phyloP scores from a whole-genome alignment of 306 rosid genomes.

The Castanopsis chinensis region DNA sequence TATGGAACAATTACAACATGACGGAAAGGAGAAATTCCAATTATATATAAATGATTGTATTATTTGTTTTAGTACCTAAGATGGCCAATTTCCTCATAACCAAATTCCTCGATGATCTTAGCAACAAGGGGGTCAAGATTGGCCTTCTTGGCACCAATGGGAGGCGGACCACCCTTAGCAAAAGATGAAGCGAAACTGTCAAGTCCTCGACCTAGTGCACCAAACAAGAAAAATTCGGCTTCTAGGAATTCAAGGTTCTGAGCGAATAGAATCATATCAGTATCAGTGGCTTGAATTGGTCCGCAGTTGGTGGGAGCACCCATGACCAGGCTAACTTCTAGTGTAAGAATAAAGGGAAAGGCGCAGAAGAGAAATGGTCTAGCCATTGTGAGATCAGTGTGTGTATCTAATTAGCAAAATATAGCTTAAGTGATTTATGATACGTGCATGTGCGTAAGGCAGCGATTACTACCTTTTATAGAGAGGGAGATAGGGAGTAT shows the following conservation, averaged over 20 bases:
- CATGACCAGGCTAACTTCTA: neutral
- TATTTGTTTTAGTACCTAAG: constrained; percentile 1
- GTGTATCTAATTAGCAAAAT: no score
- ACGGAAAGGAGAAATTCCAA: no score
- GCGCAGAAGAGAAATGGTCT: neutral
- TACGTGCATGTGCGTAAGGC: no score
- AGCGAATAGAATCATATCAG: constrained; percentile 17
- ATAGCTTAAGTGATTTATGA: no score
- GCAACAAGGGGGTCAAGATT: constrained; percentile 5
- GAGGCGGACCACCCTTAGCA: constrained; percentile 31
- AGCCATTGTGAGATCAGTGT: neutral
- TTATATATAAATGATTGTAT: neutral
- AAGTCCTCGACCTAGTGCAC: constrained; percentile 23
- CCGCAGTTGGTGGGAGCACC: constrained; percentile 11
- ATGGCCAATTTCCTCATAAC: constrained; percentile 33
- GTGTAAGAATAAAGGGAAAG: neutral
- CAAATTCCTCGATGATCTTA: constrained; percentile 28
- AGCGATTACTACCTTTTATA: no score
- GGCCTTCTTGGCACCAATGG: constrained; percentile 26
- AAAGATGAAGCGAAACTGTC: neutral
- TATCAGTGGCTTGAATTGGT: constrained; percentile 15
- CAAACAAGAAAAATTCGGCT: constrained; percentile 13
- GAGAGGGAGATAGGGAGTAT: no score
- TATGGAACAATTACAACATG: neutral
- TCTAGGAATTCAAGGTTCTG: constrained; percentile 31